Percentiles rank a stretch among this genome's conserved stretches.
phyloP scores from a whole-genome alignment of 2,329 filamentous ascomycete species.

The Fusarium pseudoanthophilum region DNA sequence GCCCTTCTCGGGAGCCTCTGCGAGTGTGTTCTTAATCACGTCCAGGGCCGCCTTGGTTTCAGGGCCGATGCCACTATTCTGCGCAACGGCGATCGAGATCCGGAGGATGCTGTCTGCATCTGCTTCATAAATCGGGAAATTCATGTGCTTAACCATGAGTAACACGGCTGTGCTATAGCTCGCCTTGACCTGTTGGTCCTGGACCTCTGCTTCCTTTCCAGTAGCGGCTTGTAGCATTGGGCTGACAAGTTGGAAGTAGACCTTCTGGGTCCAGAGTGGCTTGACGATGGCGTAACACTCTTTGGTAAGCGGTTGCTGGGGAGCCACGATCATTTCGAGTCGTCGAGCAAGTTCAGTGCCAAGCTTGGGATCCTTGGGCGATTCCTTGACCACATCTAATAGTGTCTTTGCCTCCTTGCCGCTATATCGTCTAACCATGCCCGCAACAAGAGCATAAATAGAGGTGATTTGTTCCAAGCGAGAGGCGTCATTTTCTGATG shows the following conservation, averaged over 20 bases:
- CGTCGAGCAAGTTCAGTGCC: constrained; percentile 56
- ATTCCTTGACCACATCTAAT: constrained; percentile 51
- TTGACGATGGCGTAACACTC: constrained; percentile 57
- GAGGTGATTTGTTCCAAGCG: constrained; percentile 46
- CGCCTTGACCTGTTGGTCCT: constrained; percentile 46
- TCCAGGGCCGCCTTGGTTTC: constrained; percentile 61
- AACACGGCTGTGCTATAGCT: constrained; percentile 62
- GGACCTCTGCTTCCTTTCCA: constrained; percentile 43
- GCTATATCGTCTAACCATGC: constrained; percentile 53
- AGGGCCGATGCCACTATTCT: constrained; percentile 53
- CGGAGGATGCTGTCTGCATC: constrained; percentile 60
- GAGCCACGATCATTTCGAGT: constrained; percentile 56
- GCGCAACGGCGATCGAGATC: constrained; percentile 60
- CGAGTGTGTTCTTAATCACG: constrained; percentile 60
- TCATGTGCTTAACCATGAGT: constrained; percentile 60
- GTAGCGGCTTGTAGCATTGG: constrained; percentile 58
- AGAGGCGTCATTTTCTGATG: constrained; percentile 9
- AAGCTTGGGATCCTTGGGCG: constrained; percentile 47
- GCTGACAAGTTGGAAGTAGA: constrained; percentile 59
- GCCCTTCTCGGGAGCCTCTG: constrained; percentile 57
- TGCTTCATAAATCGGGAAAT: constrained; percentile 62
- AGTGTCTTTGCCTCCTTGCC: constrained; percentile 50
- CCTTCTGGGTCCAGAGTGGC: constrained; percentile 61
- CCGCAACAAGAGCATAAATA: constrained; percentile 51
- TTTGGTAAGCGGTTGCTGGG: constrained; percentile 52